Evolutionary conservation across 345 rosid species (phyloP).

Genomic region (Barbarea vulgaris): DNA sequence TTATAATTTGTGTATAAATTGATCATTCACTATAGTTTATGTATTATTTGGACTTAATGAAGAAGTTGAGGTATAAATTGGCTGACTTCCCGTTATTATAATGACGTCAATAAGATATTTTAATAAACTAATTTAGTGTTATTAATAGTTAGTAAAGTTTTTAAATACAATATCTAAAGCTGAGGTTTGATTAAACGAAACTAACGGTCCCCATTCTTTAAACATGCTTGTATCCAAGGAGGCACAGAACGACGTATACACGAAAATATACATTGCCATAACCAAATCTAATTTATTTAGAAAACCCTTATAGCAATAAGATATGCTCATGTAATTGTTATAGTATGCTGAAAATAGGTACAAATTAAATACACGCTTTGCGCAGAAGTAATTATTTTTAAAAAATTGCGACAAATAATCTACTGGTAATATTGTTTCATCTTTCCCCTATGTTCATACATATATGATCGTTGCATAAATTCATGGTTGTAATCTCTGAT

Average conservation of each 20-base stretch:
- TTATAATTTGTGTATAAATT: no score
- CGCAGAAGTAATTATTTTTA: not conserved
- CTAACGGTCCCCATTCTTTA: slow-evolving; percentile 30
- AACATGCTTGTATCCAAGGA: slow-evolving; percentile 36
- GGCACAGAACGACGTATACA: slow-evolving; percentile 16
- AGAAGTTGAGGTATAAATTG: no score
- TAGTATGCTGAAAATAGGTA: not conserved
- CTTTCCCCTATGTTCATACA: not conserved
- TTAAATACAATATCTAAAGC: not conserved
- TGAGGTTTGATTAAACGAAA: slow-evolving; percentile 19
- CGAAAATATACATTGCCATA: not conserved
- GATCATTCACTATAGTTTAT: no score
- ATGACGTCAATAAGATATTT: slow-evolving; percentile 24
- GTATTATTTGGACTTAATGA: no score
- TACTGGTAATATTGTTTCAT: not conserved
- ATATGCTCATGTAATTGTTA: not conserved
- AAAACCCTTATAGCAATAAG: not conserved
- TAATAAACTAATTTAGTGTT: not conserved
- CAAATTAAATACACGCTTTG: not conserved
- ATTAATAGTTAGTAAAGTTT: not conserved
- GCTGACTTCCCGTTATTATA: no score
- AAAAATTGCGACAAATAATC: not conserved
- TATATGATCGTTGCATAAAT: not conserved
- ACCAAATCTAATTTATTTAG: not conserved
- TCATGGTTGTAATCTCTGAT: not conserved